These are phyloP conservation scores for Monilinia vaccinii-corymbosi DNA, from an alignment of 2,329 filamentous ascomycete genomes.

Conservation along the genomic window DNA sequence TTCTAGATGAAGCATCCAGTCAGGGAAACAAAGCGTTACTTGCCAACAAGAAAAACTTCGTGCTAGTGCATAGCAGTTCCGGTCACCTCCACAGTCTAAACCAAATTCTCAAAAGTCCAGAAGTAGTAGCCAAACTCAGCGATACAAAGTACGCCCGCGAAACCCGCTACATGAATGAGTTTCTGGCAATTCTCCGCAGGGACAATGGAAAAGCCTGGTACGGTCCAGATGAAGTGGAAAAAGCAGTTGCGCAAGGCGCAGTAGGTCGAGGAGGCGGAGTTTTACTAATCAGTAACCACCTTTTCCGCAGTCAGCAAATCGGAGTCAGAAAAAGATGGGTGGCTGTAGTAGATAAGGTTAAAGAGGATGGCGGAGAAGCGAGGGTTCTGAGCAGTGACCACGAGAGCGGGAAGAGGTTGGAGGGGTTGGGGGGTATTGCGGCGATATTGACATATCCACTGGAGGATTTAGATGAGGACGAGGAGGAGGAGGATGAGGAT, in stretches of 20 bases:
- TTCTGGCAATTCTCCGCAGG: slow-evolving; percentile 66
- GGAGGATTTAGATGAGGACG: slow-evolving; percentile 66
- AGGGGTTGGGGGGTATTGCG: slow-evolving; percentile 77
- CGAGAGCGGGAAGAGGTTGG: slow-evolving; percentile 80
- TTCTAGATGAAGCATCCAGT: slow-evolving; percentile 51
- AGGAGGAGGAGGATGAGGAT: slow-evolving; percentile 28
- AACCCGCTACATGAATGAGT: slow-evolving; percentile 74
- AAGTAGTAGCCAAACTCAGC: slow-evolving; percentile 67
- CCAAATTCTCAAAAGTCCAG: slow-evolving; percentile 74
- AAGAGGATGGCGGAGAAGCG: slow-evolving; percentile 76
- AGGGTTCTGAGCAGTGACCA: slow-evolving; percentile 87
- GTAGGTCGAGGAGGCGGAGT: slow-evolving; percentile 80
- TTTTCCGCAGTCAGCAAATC: slow-evolving; percentile 80
- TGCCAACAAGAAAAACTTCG: slow-evolving; percentile 51
- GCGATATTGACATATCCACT: slow-evolving; percentile 87
- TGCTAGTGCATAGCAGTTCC: slow-evolving; percentile 74
- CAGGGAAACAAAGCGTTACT: slow-evolving; percentile 60
- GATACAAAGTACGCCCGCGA: slow-evolving; percentile 85
- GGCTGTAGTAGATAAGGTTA: slow-evolving; percentile 77
- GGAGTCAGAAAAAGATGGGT: slow-evolving; percentile 73
- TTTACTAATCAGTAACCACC: slow-evolving; percentile 74
- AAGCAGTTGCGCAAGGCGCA: slow-evolving; percentile 76
- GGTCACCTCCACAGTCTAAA: slow-evolving; percentile 81
- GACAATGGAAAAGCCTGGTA: slow-evolving; percentile 92
- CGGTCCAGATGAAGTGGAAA: slow-evolving; percentile 71